Base-by-base conservation (phyloP, 805 yeast genomes). In the Wilhelminamyces savonicus region DNA sequence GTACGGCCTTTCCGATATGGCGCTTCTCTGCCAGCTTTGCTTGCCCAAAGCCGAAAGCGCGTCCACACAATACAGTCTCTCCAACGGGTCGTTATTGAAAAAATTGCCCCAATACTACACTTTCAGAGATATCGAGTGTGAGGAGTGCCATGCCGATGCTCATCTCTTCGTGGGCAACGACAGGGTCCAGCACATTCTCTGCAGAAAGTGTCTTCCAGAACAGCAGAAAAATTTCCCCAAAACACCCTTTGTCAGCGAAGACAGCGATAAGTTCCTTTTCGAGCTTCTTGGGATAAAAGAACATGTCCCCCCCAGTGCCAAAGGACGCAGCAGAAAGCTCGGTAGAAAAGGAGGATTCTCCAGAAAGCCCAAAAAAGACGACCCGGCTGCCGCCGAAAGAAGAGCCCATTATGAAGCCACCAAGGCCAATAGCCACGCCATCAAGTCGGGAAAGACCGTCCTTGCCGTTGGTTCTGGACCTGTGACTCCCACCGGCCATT, bases 1-100 rank as follows among this genome's bases (percentile, higher is more conserved):
- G 22, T 71, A 62, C 44, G 81, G 77, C 2, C 72, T 77, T 17
- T 62, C 69, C 12, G 79, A 74, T 41, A 68, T 76, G 65, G 49
- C 65, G 0, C 48, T 74, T 35, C 46, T 72, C 13, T 76, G 82
- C 43, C 56, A 54, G 19, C 27, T 36, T 4, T 76, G 82, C 45
- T 50, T 63, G 13, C 43, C 39, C 20, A 70, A 68, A 36, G 65
- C 59, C 17, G 73, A 65, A 10, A 62, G 57, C 27, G 69, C 78
- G 0, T 56, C 70, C 2, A 68, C 75, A 1, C 67, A 65, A 28
- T 74, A 76, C 39, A 54, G 75, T 2, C 42, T 74, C 4, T 55
- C 67, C 2, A 76, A 76, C 40, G 82, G 82, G 3, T 66, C 79
- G 0, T 50, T 76, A n/a, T 59, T 76, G 39, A 54, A 51, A 33